phyloP scores from a whole-genome alignment of 345 rosid species.

The Dovyalis caffra region DNA sequence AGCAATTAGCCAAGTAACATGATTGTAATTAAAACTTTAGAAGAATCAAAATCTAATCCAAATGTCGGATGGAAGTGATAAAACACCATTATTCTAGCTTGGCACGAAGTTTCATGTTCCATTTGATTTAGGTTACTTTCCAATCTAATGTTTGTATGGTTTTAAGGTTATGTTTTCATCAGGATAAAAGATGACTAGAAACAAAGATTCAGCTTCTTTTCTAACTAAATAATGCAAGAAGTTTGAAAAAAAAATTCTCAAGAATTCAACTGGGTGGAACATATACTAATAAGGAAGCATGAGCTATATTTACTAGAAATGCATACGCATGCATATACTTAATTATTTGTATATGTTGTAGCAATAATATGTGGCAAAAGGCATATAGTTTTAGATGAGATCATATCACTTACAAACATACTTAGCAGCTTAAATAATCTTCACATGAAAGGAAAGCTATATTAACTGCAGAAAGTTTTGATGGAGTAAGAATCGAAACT shows the following conservation, averaged over 20 bases:
- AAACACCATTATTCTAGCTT: not conserved
- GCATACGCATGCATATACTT: too few relatives aligned
- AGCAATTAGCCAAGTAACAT: too few relatives aligned
- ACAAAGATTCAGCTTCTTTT: too few relatives aligned
- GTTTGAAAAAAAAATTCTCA: not conserved
- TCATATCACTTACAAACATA: conserved; percentile 15
- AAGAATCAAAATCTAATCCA: too few relatives aligned
- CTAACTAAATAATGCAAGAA: not conserved
- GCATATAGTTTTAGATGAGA: not conserved
- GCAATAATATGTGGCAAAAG: not conserved
- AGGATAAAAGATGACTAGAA: too few relatives aligned
- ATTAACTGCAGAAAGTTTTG: conserved; percentile 75
- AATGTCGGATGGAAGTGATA: not conserved
- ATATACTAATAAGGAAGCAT: not conserved
- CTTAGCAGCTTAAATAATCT: conserved; percentile 92
- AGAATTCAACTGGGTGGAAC: not conserved
- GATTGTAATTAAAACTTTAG: too few relatives aligned
- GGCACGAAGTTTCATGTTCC: not conserved
- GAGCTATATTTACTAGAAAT: not conserved
- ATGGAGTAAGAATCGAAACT: conserved; percentile 85
- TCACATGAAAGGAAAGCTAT: conserved; percentile 84
- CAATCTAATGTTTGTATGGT: too few relatives aligned
- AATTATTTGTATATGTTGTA: too few relatives aligned
- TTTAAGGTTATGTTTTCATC: too few relatives aligned
- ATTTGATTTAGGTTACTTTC: not conserved